Evolutionary conservation across 371 early-diverging fungal genomes (phyloP).

Genomic region (Mortierella sp.): DNA sequence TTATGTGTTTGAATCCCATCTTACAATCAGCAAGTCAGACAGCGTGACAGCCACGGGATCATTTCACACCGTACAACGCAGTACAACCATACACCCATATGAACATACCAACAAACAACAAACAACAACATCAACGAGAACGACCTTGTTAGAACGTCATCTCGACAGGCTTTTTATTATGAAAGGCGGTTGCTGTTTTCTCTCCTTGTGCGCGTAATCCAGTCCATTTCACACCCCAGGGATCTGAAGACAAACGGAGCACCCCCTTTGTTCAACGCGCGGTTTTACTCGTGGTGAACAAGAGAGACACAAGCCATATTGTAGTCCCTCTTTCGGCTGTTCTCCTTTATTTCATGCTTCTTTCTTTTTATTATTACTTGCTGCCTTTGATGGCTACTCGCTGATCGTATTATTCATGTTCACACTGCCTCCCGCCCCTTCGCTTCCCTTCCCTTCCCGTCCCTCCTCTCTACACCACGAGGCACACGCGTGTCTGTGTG

Average conservation of each 20-base stretch:
- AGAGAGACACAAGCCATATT: not conserved
- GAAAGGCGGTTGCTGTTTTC: not conserved
- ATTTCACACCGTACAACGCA: not conserved
- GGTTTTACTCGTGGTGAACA: not conserved
- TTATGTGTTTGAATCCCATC: not conserved
- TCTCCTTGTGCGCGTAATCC: slow-evolving; percentile 3
- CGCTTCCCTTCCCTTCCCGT: too few species aligned
- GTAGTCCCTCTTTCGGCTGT: not conserved
- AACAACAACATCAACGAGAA: too few species aligned
- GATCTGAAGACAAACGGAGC: not conserved
- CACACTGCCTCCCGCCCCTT: not conserved
- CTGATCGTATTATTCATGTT: not conserved
- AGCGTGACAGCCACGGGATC: slow-evolving; percentile 16
- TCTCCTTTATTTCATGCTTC: not conserved
- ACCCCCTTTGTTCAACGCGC: slow-evolving; percentile 3
- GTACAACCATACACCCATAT: not conserved
- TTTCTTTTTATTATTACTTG: not conserved
- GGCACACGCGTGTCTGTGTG: slow-evolving; percentile 1
- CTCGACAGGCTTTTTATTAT: not conserved
- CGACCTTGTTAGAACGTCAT: not conserved
- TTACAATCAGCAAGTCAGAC: not conserved
- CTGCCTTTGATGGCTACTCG: not conserved
- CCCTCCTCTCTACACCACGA: not conserved
- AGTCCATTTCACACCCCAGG: slow-evolving; percentile 4
- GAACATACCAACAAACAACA: not conserved